phyloP scores from a whole-genome alignment of 2,329 filamentous ascomycete species.

The Fusarium illudens region DNA sequence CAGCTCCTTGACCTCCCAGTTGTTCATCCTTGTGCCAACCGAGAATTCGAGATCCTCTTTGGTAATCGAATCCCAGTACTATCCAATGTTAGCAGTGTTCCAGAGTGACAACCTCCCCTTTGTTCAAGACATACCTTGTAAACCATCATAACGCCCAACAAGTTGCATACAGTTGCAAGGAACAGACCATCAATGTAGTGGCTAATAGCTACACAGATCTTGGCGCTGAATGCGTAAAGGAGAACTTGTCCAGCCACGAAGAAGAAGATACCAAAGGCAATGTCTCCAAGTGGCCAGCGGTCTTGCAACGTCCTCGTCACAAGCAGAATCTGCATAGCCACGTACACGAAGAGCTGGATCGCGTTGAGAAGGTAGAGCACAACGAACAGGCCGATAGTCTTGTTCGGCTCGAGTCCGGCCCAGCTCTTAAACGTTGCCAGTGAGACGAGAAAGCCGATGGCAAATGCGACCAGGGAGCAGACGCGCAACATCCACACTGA shows the following conservation, averaged over 20 bases:
- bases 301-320: constrained; percentile 92
- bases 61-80: constrained; percentile 99
- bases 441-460: constrained; percentile 85
- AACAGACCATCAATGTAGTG: constrained; percentile 96
- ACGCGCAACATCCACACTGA: constrained; percentile 92
- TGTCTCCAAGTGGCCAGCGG: constrained; percentile 93
- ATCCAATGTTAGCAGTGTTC: constrained; percentile 9
- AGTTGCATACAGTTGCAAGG: constrained; percentile 92
- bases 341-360: constrained; percentile 84
- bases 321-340: constrained; percentile 86
- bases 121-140: constrained; percentile 76
- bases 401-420: constrained; percentile 84
- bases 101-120: background rate
- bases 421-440: constrained; percentile 93
- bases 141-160: constrained; percentile 98
- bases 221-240: constrained; percentile 86
- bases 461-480: constrained; percentile 81
- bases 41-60: constrained; percentile 98
- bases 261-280: constrained; percentile 88
- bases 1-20: constrained; percentile 97
- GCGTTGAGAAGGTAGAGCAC: constrained; percentile 92
- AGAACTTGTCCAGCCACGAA: constrained; percentile 93
- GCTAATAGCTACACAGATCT: constrained; percentile 82
- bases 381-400: constrained; percentile 88
- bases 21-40: constrained; percentile 92